These are phyloP conservation scores for Picochlorum costavermella DNA, from an alignment of 139 green algal genomes.

Conservation along the genomic window DNA sequence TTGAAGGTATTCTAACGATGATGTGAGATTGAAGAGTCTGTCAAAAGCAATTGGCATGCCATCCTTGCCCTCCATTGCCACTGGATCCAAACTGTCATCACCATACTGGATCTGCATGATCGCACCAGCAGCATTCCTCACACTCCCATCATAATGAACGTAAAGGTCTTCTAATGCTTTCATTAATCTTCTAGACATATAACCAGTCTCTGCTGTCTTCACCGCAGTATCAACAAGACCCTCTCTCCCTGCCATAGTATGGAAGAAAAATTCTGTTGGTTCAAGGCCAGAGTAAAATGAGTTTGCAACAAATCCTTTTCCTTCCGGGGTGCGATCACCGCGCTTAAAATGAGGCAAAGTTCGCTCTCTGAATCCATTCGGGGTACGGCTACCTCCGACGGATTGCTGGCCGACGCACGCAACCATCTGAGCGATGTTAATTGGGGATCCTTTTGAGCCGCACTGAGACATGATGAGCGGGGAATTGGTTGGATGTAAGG, in stretches of 20 bases:
- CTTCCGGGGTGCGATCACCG: conserved; percentile 46
- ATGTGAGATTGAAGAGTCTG: conserved; percentile 36
- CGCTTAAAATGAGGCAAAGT: conserved; percentile 87
- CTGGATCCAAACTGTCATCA: conserved; percentile 89
- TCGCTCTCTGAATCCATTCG: conserved; percentile 85
- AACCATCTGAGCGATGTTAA: conserved; percentile 94
- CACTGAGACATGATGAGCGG: conserved; percentile 96
- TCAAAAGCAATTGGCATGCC: conserved; percentile 60
- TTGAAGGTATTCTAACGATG: conserved; percentile 3
- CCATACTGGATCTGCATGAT: conserved; percentile 87
- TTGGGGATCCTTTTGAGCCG: conserved; percentile 87
- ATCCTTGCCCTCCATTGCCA: conserved; percentile 79
- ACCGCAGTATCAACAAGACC: conserved; percentile 97
- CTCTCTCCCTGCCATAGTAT: conserved; percentile 94
- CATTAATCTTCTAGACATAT: conserved; percentile 97
- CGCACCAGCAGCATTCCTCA: conserved; percentile 74
- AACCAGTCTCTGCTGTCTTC: conserved; percentile 97
- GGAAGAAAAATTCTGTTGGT: conserved; percentile 98
- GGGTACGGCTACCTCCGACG: conserved; percentile 81
- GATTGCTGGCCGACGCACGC: conserved; percentile 95
- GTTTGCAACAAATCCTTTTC: conserved; percentile 94
- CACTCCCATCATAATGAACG: conserved; percentile 86
- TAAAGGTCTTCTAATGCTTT: conserved; percentile 97
- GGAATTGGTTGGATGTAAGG: conserved; percentile 78
- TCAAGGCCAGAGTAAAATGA: conserved; percentile 89